These are phyloP conservation scores for Pseudocercospora vitis DNA, from an alignment of 2,329 filamentous ascomycete species.

Conservation along the genomic window DNA sequence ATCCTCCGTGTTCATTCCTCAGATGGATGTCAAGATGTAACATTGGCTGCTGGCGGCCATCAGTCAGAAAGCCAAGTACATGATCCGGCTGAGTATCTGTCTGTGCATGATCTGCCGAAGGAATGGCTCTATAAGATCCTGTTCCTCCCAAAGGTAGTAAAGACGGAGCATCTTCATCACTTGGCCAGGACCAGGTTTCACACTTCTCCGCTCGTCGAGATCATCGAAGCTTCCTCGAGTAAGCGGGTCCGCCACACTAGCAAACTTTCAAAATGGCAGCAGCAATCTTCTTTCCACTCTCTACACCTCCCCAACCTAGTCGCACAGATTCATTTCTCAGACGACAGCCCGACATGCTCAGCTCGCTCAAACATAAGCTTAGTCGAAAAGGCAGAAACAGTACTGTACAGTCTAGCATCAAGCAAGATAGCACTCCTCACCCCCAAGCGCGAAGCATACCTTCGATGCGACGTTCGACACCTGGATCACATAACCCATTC, in stretches of 20 bases:
- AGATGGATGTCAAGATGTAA: too few relatives aligned
- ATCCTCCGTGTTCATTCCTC: too few relatives aligned
- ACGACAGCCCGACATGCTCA: slow-evolving; percentile 23
- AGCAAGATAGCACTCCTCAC: slow-evolving; percentile 19
- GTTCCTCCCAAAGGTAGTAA: too few relatives aligned
- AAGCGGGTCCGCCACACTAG: slow-evolving; percentile 3
- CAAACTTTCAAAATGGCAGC: slow-evolving; percentile 11
- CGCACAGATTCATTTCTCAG: slow-evolving; percentile 25
- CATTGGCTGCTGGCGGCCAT: too few relatives aligned
- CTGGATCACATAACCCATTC: slow-evolving; percentile 18
- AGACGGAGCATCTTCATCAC: too few relatives aligned
- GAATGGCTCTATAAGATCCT: too few relatives aligned
- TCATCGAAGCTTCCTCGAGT: background rate
- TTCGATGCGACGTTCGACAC: slow-evolving; percentile 25
- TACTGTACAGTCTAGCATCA: slow-evolving; percentile 10
- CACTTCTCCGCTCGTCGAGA: background rate
- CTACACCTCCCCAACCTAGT: slow-evolving; percentile 15
- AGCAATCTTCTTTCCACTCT: slow-evolving; percentile 1
- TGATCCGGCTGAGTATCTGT: too few relatives aligned
- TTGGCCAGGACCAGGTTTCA: too few relatives aligned
- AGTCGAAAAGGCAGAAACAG: slow-evolving; percentile 18
- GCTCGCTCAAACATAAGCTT: slow-evolving; percentile 28
- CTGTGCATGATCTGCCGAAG: too few relatives aligned
- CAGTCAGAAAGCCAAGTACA: too few relatives aligned
- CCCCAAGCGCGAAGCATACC: slow-evolving; percentile 25